These are phyloP conservation scores for Eucalyptus polybractea DNA, from an alignment of 345 rosid genomes.

Conservation along the genomic window DNA sequence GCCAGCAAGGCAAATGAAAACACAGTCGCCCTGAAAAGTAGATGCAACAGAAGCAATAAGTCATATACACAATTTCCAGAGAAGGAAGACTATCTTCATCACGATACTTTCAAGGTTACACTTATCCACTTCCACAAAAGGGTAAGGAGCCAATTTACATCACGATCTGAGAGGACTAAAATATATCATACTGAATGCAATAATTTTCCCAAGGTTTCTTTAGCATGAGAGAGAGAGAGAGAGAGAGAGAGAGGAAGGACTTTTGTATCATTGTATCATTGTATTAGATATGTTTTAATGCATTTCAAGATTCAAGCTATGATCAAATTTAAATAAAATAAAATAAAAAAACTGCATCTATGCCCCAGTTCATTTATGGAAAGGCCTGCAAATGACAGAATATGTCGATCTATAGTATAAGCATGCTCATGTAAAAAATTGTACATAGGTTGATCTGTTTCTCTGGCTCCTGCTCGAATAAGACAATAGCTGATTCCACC, in stretches of 20 bases:
- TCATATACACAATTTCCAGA: neutral
- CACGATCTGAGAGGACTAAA: neutral
- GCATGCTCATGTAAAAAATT: neutral
- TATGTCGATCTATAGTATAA: neutral
- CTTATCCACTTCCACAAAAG: neutral
- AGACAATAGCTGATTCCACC: slow-evolving; percentile 83
- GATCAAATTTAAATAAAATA: neutral
- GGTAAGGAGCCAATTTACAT: neutral
- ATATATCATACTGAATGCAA: neutral
- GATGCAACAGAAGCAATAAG: neutral
- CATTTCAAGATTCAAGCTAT: neutral
- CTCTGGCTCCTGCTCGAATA: slow-evolving; percentile 70
- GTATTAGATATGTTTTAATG: neutral
- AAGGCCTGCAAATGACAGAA: neutral
- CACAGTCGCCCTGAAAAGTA: slow-evolving; percentile 54
- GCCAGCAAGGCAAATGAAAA: slow-evolving; percentile 68
- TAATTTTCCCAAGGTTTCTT: neutral
- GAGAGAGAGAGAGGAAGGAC: neutral
- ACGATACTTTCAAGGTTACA: neutral
- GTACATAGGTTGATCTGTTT: slow-evolving; percentile 85
- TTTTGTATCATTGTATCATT: neutral
- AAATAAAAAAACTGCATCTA: neutral
- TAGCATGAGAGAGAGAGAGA: neutral
- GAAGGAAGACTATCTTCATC: neutral
- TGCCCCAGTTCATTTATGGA: neutral